Percentiles rank a stretch among this genome's conserved stretches.
Conservation (phyloP, 192 early-diverging fungal species). For the Coemansia javaensis region DNA sequence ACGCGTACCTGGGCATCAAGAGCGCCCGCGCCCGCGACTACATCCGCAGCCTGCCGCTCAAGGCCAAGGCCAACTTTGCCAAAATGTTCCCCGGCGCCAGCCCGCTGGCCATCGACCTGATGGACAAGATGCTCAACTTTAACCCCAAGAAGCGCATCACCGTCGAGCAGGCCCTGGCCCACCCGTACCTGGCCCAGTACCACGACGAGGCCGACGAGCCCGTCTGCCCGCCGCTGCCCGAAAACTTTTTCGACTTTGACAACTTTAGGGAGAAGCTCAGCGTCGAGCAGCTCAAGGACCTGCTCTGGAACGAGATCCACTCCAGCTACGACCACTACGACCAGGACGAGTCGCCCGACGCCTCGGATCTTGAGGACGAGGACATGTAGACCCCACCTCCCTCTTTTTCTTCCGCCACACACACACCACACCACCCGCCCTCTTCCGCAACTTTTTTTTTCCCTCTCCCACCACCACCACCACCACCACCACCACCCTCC, state of each 20-base stretch:
- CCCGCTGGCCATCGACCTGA: slow-evolving; percentile 80
- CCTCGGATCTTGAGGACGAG: slow-evolving; percentile 12
- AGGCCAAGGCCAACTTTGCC: slow-evolving; percentile 73
- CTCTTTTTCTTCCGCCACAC: no score
- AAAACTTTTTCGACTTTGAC: slow-evolving; percentile 82
- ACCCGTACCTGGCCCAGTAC: slow-evolving; percentile 82
- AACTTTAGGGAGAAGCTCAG: slow-evolving; percentile 77
- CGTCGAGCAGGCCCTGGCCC: slow-evolving; percentile 82
- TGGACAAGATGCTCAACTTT: slow-evolving; percentile 81
- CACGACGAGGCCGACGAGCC: slow-evolving; percentile 70
- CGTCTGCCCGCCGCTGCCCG: slow-evolving; percentile 64
- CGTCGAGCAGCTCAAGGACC: slow-evolving; percentile 70
- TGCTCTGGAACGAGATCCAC: slow-evolving; percentile 48
- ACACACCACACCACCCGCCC: no score
- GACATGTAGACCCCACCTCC: slow-evolving; percentile 2
- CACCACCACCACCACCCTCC: no score
- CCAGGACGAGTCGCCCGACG: slow-evolving; percentile 20
- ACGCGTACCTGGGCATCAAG: slow-evolving; percentile 75
- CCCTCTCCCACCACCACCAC: no score
- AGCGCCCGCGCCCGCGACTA: slow-evolving; percentile 83
- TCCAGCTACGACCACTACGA: slow-evolving; percentile 26
- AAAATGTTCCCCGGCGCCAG: slow-evolving; percentile 85
- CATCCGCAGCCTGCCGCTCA: slow-evolving; percentile 83
- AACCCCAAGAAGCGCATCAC: slow-evolving; percentile 85
- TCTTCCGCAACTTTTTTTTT: no score